Evolutionary conservation across 2,329 filamentous ascomycete species (phyloP), one percentile per base, ranked within the genome.

Genomic region (Penicillium sp.): DNA sequence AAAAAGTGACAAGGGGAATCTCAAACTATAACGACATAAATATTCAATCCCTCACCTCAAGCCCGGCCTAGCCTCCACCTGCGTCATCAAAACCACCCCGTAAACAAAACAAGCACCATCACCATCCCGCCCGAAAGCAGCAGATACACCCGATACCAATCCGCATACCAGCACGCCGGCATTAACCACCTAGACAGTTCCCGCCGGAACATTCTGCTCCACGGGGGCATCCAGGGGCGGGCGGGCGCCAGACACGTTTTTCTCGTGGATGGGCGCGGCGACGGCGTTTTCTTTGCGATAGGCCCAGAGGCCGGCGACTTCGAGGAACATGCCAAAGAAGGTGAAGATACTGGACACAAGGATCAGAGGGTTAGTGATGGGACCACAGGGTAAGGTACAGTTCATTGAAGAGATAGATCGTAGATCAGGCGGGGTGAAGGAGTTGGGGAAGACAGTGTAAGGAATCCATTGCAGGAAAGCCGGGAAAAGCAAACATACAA

Each of bases 301-400:
- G 10, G 67, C 66, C 75, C 74, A 77, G 37, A 77, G 72, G 6
- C 67, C 65, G 22, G 63, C 63, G 40, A 73, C 66, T 60, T 81
- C 77, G 18, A 77, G 65, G 58, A 77, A 64, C 31, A 77, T 71
- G 40, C 72, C 74, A 50, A 74, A 64, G 59, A 78, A 70, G 22
- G 76, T 77, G 60, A 77, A 78, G 69, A 80, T 75, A 63, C 77
- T 79, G 24, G 9, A 35, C 9, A 6, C 2, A 22, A 22, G 22
- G 18, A 2, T 2, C 24, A 3, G 10, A 7, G 9, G 11, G n/a
- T 50, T 50, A 50, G 47, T 13, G 18, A 18, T 22, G 22, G 22
- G 22, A 22, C 22, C 22, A 22, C 22, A 4, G 22, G 22, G 22
- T 22, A 22, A 3, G 22, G 22, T 22, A 22, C 3, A 22, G 22